Evolutionary conservation across 1,284 basidiomycete species (phyloP).

Genomic region (Clitocybe nebularis): DNA sequence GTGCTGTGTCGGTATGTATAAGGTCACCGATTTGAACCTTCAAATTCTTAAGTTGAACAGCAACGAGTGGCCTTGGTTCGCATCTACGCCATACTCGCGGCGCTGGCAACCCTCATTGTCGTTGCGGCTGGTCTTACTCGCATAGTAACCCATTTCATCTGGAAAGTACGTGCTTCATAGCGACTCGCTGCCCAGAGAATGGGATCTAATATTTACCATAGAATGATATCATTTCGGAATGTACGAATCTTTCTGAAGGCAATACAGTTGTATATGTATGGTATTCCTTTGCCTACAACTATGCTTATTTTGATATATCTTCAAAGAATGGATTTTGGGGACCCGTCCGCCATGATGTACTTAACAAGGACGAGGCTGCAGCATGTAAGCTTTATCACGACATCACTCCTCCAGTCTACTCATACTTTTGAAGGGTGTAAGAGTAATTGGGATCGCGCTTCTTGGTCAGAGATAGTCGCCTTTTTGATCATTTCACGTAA

Average conservation of each 20-base stretch:
- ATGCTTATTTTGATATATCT: not conserved
- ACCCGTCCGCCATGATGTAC: constrained; percentile 31
- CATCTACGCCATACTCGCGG: constrained; percentile 52
- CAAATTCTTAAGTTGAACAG: constrained; percentile 31
- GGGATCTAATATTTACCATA: constrained; percentile 18
- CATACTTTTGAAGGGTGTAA: constrained; percentile 46
- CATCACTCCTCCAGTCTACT: not conserved
- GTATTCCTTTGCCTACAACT: constrained; percentile 14
- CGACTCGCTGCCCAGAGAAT: too few relatives aligned
- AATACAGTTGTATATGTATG: constrained; percentile 33
- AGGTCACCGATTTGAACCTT: not conserved
- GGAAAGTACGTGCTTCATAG: constrained; percentile 66
- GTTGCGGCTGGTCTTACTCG: constrained; percentile 54
- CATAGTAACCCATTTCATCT: constrained; percentile 61
- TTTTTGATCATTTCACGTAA: constrained; percentile 47
- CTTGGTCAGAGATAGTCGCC: constrained; percentile 60
- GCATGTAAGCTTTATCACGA: constrained; percentile 35
- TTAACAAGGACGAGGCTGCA: constrained; percentile 35
- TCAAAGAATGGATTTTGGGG: constrained; percentile 46
- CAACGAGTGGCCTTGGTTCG: constrained; percentile 55
- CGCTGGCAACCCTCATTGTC: constrained; percentile 48
- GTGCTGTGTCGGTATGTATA: constrained; percentile 49
- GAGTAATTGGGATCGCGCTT: constrained; percentile 52
- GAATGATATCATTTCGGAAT: constrained; percentile 52
- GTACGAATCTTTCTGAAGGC: constrained; percentile 35